These are phyloP conservation scores for Thymus quinquecostatus DNA, from an alignment of 257 asterid species.

Conservation along the genomic window DNA sequence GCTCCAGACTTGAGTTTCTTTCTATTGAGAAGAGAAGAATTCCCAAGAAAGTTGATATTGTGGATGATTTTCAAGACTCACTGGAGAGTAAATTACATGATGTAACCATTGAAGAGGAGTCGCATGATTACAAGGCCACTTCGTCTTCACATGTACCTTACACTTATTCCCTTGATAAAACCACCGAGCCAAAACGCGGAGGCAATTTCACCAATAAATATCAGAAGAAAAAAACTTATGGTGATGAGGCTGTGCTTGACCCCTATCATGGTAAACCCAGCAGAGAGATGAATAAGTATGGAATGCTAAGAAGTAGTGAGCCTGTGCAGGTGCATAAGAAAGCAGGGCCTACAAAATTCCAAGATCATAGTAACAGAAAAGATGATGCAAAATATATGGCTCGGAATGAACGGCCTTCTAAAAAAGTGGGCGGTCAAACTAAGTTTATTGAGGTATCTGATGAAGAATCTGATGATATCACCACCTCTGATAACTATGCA, in stretches of 20 bases:
- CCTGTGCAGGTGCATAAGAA: constrained; percentile 31
- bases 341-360: constrained; percentile 39
- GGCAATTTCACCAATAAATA: constrained; percentile 33
- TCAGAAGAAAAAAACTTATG: constrained; percentile 27
- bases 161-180: constrained; percentile 42
- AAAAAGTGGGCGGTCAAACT: constrained; percentile 43
- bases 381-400: constrained; percentile 44
- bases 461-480: constrained; percentile 47
- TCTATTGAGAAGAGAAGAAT: constrained; percentile 72
- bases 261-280: constrained; percentile 23
- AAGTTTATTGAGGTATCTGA: constrained; percentile 45
- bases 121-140: constrained; percentile 46
- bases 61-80: constrained; percentile 37
- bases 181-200: constrained; percentile 39
- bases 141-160: constrained; percentile 50
- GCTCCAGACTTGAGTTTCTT: constrained; percentile 71
- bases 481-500: constrained; percentile 37
- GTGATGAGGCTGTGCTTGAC: constrained; percentile 23
- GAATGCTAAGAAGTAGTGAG: constrained; percentile 39
- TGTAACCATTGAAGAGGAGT: constrained; percentile 37
- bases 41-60: constrained; percentile 44
- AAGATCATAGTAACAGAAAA: constrained; percentile 37
- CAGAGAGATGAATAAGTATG: constrained; percentile 31
- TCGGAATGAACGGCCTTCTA: constrained; percentile 40
- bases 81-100: constrained; percentile 37